Percentiles rank a stretch among this genome's conserved stretches.
These are phyloP conservation scores for Salix udensis DNA, from an alignment of 345 rosid species.

Conservation along the genomic window DNA sequence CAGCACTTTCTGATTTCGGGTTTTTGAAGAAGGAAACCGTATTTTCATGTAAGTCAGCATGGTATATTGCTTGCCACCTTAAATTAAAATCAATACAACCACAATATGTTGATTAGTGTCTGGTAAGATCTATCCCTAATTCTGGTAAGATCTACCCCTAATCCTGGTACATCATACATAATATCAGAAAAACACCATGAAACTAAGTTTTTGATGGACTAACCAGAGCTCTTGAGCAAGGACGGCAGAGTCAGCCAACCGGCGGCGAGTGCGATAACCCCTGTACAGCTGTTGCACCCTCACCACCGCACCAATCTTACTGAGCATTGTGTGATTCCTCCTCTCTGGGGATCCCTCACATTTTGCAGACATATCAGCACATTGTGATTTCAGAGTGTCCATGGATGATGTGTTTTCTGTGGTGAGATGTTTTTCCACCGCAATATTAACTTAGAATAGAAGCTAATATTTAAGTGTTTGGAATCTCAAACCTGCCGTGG, in stretches of 20 bases:
- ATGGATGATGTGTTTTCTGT: too few species aligned
- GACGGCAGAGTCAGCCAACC: conserved; percentile 80
- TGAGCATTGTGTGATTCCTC: conserved; percentile 3
- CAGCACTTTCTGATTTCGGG: conserved; percentile 60
- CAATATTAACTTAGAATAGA: too few species aligned
- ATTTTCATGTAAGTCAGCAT: conserved; percentile 62
- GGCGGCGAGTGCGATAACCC: conserved; percentile 88
- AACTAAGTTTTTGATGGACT: not conserved
- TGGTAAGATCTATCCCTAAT: not conserved
- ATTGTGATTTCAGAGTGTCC: too few species aligned
- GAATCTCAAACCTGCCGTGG: too few species aligned
- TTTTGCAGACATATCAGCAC: too few species aligned
- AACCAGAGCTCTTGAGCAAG: conserved; percentile 87
- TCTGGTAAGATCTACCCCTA: not conserved
- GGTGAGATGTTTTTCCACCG: too few species aligned
- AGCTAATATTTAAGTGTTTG: too few species aligned
- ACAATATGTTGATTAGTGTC: too few species aligned
- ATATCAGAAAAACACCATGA: not conserved
- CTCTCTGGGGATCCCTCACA: not conserved
- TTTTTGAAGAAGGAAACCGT: conserved; percentile 69
- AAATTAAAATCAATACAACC: not conserved
- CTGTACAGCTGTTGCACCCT: conserved; percentile 77
- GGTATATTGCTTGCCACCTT: conserved; percentile 91
- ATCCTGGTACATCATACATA: too few species aligned
- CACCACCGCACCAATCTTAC: conserved; percentile 50